Evolutionary conservation across 345 rosid genomes (phyloP).

Genomic region (Moringa oleifera): DNA sequence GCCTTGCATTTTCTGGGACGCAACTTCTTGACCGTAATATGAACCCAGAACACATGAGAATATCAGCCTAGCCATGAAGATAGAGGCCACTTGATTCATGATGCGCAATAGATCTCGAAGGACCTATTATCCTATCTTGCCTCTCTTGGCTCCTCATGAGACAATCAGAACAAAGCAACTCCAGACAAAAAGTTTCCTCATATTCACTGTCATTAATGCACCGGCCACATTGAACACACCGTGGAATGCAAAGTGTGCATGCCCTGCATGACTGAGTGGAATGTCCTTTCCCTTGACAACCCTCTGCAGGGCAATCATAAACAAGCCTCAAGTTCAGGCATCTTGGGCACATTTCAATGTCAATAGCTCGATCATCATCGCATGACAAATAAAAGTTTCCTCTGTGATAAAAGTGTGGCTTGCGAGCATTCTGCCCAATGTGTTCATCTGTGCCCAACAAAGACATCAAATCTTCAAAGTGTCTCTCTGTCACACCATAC

Average conservation of each 20-base stretch:
- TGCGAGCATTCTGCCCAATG: constrained; percentile 27
- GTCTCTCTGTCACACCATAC: constrained; percentile 58
- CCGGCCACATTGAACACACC: constrained; percentile 83
- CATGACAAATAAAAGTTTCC: constrained; percentile 53
- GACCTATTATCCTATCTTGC: constrained; percentile 20
- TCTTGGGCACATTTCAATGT: constrained; percentile 84
- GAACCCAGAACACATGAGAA: constrained; percentile 14
- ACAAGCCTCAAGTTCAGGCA: constrained; percentile 73
- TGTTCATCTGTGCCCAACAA: constrained; percentile 43
- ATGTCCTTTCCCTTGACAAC: constrained; percentile 51
- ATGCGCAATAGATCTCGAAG: constrained; percentile 17
- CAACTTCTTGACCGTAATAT: not conserved
- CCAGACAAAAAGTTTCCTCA: constrained; percentile 83
- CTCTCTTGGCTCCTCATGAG: constrained; percentile 31
- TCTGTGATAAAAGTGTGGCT: constrained; percentile 64
- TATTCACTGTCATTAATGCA: constrained; percentile 76
- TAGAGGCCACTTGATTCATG: constrained; percentile 19
- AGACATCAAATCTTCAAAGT: constrained; percentile 56
- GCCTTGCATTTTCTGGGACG: not conserved
- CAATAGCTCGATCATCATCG: constrained; percentile 70
- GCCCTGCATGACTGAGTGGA: constrained; percentile 59
- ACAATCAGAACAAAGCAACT: constrained; percentile 69
- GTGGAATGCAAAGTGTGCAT: constrained; percentile 71
- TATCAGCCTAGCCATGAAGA: constrained; percentile 37
- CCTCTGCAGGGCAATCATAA: constrained; percentile 86